These are phyloP conservation scores for Angophora floribunda DNA, from an alignment of 345 rosid species.

Conservation along the genomic window DNA sequence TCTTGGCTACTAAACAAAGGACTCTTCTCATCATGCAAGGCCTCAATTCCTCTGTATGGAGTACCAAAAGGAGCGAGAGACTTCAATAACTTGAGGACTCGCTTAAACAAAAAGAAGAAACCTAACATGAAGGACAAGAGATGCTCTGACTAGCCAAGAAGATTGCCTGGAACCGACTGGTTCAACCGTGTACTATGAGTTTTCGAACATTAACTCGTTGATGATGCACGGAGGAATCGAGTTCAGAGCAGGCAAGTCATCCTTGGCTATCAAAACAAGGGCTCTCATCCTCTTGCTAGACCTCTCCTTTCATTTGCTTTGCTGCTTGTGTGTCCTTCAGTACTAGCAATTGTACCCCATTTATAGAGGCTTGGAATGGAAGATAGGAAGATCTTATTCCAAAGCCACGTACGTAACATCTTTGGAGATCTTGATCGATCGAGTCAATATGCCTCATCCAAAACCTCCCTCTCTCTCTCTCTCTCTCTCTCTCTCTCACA, in stretches of 20 bases:
- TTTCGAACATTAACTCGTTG: background rate
- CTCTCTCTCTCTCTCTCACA: background rate
- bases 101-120: background rate
- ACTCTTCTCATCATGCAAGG: constrained; percentile 22
- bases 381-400: background rate
- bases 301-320: constrained; percentile 2
- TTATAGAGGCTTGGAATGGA: background rate
- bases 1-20: constrained; percentile 19
- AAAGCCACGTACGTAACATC: background rate
- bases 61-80: background rate
- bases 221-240: background rate
- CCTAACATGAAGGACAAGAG: constrained; percentile 19
- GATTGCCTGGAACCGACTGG: constrained; percentile 12
- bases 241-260: constrained; percentile 39
- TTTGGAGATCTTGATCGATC: background rate
- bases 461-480: background rate
- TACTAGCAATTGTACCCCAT: background rate
- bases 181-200: background rate
- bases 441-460: background rate
- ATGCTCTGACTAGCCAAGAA: constrained; percentile 22
- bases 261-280: constrained; percentile 33
- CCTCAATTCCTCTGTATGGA: constrained; percentile 4
- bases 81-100: background rate
- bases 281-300: constrained; percentile 29
- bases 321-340: background rate